These are phyloP conservation scores for Brassica juncea DNA, from an alignment of 345 rosid species.

Conservation along the genomic window DNA sequence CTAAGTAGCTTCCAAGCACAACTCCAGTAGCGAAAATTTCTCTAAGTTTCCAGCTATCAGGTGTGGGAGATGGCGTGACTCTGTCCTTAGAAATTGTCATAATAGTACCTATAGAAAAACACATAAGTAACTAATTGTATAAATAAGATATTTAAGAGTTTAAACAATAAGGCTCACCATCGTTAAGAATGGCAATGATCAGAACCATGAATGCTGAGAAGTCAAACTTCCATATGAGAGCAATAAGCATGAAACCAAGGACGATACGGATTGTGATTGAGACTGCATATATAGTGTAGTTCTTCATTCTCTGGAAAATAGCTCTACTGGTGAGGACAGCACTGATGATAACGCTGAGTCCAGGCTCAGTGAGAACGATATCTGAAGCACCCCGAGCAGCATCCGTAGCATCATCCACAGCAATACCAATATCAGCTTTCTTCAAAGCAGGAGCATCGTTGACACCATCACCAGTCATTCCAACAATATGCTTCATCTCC, in stretches of 20 bases:
- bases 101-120: constrained; percentile 62
- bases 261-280: constrained; percentile 86
- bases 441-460: constrained; percentile 97
- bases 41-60: constrained; percentile 89
- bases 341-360: constrained; percentile 88
- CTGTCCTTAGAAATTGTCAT: constrained; percentile 94
- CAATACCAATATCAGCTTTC: constrained; percentile 96
- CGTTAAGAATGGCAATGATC: constrained; percentile 89
- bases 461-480: constrained; percentile 99
- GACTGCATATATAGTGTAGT: constrained; percentile 89
- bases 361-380: constrained; percentile 97
- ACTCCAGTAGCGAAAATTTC: constrained; percentile 93
- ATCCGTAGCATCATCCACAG: constrained; percentile 98
- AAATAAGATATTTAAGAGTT: no score
- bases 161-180: constrained; percentile 40
- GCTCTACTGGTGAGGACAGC: constrained; percentile 97
- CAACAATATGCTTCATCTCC: constrained; percentile 92
- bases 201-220: constrained; percentile 97
- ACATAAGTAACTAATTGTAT: background rate
- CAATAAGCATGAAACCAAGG: constrained; percentile 88
- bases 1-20: constrained; percentile 78
- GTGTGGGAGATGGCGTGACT: constrained; percentile 94
- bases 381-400: constrained; percentile 97
- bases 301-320: constrained; percentile 98
- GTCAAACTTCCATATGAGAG: constrained; percentile 84